Evolutionary conservation across 2,329 filamentous ascomycete genomes (phyloP), one percentile per base, ranked within the genome.

Genomic region (Ciborinia camelliae): DNA sequence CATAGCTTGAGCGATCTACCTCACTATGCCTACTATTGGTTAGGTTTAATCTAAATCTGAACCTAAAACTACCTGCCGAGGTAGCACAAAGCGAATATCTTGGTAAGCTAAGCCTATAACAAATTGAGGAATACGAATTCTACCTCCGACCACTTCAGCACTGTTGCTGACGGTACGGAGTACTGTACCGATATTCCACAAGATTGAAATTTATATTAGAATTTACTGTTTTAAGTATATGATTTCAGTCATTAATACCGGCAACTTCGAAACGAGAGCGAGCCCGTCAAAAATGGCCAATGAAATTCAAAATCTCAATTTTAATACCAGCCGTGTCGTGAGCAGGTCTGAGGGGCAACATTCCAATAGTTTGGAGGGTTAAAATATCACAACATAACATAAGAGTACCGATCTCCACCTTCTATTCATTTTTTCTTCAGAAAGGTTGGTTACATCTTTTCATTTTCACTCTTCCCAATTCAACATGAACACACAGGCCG

Each of bases 401-500:
- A n/a, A 62, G 28, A 32, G 35, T 62, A 12, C 48, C 35, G 37
- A 45, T 43, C 48, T 54, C 60, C 50, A 62, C 48, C 26, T 37
- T 39, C 20, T 62, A 32, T 32, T 53, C 37, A 23, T 20, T 23
- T 20, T 26, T 53, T 10, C 32, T 26, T 43, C 20, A 54, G 26
- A 41, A 53, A 43, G 23, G 37, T 54, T 45, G 18, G 23, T n/a
- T 26, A 23, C n/a, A n/a, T 10, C 4, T 12, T 45, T 37, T 26
- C 48, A 20, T 45, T 45, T 12, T 54, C 60, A 43, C 4, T 32
- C 28, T 35, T 20, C 26, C 37, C n/a, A 35, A 32, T 54, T 26
- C 37, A 63, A 43, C 26, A 63, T 63, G 62, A 63, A 35, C 35
- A 23, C 62, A 20, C 62, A 63, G 35, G 26, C 18, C 9, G 26